phyloP scores from a whole-genome alignment of 2,329 filamentous ascomycete genomes.

The Beauveria pseudobassiana region DNA sequence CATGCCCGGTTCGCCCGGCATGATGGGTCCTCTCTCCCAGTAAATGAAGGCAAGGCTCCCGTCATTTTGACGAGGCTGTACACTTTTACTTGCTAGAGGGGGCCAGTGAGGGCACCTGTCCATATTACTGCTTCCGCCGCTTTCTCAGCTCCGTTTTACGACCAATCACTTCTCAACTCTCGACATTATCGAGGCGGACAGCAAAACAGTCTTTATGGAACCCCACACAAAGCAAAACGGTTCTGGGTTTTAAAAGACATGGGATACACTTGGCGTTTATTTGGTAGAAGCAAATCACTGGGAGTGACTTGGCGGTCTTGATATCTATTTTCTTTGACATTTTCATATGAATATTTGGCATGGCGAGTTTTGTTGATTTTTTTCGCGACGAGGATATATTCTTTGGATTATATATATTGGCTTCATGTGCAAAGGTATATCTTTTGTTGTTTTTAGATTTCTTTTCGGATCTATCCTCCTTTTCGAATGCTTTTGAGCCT shows the following conservation, averaged over 20 bases:
- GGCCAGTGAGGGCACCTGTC: neutral
- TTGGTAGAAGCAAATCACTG: neutral
- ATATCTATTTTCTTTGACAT: conserved; percentile 6
- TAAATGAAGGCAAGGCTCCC: conserved; percentile 20
- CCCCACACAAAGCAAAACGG: neutral
- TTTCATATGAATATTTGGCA: conserved; percentile 6
- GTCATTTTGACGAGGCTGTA: neutral
- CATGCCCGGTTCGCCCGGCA: conserved; percentile 61
- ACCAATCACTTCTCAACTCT: neutral
- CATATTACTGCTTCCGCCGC: conserved; percentile 1
- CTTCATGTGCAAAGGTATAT: neutral
- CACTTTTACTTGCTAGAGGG: neutral
- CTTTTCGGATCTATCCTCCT: neutral
- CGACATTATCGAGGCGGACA: neutral
- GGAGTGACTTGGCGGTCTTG: conserved; percentile 1
- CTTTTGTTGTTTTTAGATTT: neutral
- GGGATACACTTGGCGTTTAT: conserved; percentile 10
- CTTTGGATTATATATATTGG: conserved; percentile 1
- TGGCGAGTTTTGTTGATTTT: neutral
- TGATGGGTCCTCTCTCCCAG: conserved; percentile 28
- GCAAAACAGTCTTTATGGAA: neutral
- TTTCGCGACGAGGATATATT: neutral
- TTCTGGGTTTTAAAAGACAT: conserved; percentile 6
- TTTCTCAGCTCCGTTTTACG: neutral
- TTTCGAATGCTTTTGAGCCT: neutral